phyloP scores from a whole-genome alignment of 78 protist genomes.

The Protostelium mycophagum region DNA sequence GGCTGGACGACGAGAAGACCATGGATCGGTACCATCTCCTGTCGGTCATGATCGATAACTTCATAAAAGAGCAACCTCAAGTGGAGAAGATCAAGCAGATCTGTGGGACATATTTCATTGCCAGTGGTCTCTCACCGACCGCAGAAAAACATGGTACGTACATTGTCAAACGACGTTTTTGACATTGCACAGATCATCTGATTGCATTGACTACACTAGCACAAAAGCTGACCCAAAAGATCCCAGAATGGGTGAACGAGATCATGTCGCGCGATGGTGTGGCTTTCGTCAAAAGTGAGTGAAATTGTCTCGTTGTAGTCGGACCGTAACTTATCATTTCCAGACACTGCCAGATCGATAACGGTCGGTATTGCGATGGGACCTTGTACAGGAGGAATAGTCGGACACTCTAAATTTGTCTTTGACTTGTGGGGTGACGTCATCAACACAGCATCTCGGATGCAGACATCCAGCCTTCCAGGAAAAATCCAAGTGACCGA shows the following conservation, averaged over 20 bases:
- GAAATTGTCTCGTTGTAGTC: no score
- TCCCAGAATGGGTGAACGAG: not conserved
- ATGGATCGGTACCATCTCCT: not conserved
- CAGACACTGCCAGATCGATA: not conserved
- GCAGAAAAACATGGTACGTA: not conserved
- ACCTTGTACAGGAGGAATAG: not conserved
- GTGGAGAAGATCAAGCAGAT: not conserved
- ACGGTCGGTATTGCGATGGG: not conserved
- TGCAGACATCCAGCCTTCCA: not conserved
- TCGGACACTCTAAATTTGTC: not conserved
- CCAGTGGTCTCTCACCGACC: not conserved
- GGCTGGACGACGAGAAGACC: not conserved
- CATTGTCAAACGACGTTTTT: not conserved
- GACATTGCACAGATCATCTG: not conserved
- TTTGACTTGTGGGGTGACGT: not conserved
- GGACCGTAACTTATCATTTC: not conserved
- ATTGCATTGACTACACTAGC: not conserved
- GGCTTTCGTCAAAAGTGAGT: not conserved
- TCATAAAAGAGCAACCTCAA: not conserved
- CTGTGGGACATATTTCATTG: not conserved
- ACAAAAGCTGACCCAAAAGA: not conserved
- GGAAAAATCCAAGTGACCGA: not conserved
- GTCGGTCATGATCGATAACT: not conserved
- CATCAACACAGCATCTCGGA: not conserved
- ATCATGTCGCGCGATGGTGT: no score